Percentiles rank a stretch among this genome's conserved stretches.
Conservation (phyloP, 2,329 filamentous ascomycete genomes). For the Diplodia intermedia region DNA sequence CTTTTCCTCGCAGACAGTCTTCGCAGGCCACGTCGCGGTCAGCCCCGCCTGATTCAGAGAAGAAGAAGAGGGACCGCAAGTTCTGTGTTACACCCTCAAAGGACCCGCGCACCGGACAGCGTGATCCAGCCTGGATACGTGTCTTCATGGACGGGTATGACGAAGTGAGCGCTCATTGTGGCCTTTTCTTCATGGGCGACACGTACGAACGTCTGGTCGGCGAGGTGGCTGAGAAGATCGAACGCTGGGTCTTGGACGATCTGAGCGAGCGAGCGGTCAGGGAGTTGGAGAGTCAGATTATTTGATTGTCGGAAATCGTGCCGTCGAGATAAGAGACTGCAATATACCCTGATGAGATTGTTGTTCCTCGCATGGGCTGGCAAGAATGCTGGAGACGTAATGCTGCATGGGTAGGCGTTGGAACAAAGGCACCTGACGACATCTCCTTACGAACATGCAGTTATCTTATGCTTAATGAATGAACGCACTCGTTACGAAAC, state of each 20-base stretch:
- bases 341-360: constrained; percentile 11
- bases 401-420: constrained; percentile 1
- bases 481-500: background rate
- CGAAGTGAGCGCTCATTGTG: constrained; percentile 84
- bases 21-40: constrained; percentile 34
- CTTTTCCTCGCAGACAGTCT: background rate
- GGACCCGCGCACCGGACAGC: constrained; percentile 42
- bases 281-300: constrained; percentile 22
- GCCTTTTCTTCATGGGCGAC: constrained; percentile 75
- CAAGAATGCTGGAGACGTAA: background rate
- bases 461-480: constrained; percentile 2
- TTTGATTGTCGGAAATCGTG: background rate
- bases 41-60: constrained; percentile 36
- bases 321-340: constrained; percentile 4
- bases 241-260: constrained; percentile 73
- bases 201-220: constrained; percentile 81
- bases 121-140: constrained; percentile 75
- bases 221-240: constrained; percentile 71
- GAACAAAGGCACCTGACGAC: background rate
- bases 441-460: background rate
- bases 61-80: constrained; percentile 61
- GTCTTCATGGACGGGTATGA: constrained; percentile 84
- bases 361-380: background rate
- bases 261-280: constrained; percentile 34
- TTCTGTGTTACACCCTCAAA: constrained; percentile 74